phyloP scores from a whole-genome alignment of 768 basidiomycete species.

The Rickenella mellea region DNA sequence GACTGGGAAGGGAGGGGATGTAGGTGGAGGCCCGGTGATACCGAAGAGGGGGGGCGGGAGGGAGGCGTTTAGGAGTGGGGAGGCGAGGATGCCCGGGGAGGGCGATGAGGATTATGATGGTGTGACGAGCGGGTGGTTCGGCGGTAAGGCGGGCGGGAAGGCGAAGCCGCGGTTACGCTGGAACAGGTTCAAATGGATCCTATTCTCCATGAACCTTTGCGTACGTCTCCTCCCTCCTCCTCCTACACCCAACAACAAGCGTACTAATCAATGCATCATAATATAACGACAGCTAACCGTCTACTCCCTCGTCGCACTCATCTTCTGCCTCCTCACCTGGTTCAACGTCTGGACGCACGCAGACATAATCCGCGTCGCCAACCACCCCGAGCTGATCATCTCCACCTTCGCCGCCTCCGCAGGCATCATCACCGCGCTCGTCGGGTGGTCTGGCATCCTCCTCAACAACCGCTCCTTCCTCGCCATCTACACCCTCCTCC shows the following conservation, averaged over 20 bases:
- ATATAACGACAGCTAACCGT: slow-evolving; percentile 14
- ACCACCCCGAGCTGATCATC: slow-evolving; percentile 55
- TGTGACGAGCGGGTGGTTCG: slow-evolving; percentile 24
- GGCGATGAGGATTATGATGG: slow-evolving; percentile 50
- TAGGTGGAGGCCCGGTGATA: slow-evolving; percentile 22
- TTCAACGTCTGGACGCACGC: slow-evolving; percentile 63
- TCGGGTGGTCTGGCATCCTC: slow-evolving; percentile 74
- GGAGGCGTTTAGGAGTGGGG: slow-evolving; percentile 50
- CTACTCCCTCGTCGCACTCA: slow-evolving; percentile 52
- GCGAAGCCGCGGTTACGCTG: slow-evolving; percentile 45
- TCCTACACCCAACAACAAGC: background rate
- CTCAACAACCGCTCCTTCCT: slow-evolving; percentile 81
- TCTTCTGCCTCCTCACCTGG: slow-evolving; percentile 67
- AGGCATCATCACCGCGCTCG: slow-evolving; percentile 52
- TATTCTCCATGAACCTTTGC: slow-evolving; percentile 57
- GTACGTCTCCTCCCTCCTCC: slow-evolving; percentile 23
- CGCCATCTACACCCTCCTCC: slow-evolving; percentile 58
- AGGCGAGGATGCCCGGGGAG: slow-evolving; percentile 40
- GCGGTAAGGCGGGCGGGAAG: slow-evolving; percentile 27
- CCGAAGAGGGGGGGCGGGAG: slow-evolving; percentile 64
- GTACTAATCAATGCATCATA: background rate
- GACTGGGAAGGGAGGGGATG: slow-evolving; percentile 25
- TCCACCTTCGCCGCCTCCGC: slow-evolving; percentile 58
- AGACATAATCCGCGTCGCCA: slow-evolving; percentile 65
- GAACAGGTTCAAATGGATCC: slow-evolving; percentile 79